Base-by-base conservation (phyloP, 371 early-diverging fungal genomes). In the Apophysomyces ossiformis region DNA sequence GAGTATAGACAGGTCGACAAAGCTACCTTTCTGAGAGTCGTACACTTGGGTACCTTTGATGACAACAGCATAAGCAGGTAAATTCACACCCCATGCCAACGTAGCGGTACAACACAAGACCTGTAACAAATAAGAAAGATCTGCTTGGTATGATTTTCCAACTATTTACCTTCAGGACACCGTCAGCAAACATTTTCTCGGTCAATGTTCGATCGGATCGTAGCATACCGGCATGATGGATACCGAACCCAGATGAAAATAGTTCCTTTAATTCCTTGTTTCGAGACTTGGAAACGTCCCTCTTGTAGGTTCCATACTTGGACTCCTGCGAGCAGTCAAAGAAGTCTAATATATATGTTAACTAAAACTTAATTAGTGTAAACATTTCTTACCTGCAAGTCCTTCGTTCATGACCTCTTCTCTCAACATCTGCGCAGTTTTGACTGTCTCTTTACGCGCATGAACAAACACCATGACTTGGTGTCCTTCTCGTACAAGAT, bases 401-500 rank as follows among this genome's bases (percentile, higher is more conserved):
- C 81, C 85, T 47, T 93, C 90, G 11, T 81, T 72, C 37, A 72
- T 56, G 0, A 97, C 95, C 75, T 86, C 81, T 69, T 94, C 92
- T 8, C 86, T 78, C n/a, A 99, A 67, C 68, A 86, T 85, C 73
- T 92, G 88, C 0, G 99, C 97, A 0, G 95, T 95, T 65, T 90
- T 92, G 9, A 94, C 95, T 3, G 99, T 99, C 56, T 97, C 99
- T 69, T 96, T 96, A 62, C 99, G 88, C 2, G 99, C 89, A 72
- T 98, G 98, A 18, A 99, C 99, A 88, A 99, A 99, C 1, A 99
- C 94, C 95, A 99, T 95, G 21, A 98, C 96, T 78, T 99, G 99
- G 72, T 96, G 92, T 0, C 94, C 94, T 35, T 91, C 87, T 7
- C 85, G 79, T 16, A 98, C 90, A 21, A 92, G 75, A 2, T 85